Evolutionary conservation across 257 asterid species (phyloP).

Genomic region (Fraxinus pennsylvanica): DNA sequence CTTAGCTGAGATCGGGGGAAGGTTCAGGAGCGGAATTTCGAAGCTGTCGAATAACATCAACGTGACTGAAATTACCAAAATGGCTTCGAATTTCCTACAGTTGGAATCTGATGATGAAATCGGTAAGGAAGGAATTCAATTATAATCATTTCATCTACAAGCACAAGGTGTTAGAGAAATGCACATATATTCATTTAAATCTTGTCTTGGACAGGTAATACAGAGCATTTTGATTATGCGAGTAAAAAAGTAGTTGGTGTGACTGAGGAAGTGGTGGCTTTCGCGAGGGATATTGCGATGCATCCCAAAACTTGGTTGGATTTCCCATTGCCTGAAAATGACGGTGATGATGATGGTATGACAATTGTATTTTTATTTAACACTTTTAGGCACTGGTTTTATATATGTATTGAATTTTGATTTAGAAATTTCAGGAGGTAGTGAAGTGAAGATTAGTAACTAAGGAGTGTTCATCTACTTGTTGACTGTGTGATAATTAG

Average conservation of each 20-base stretch:
- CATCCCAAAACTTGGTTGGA: slow-evolving; percentile 97
- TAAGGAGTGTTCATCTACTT: not conserved
- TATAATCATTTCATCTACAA: not conserved
- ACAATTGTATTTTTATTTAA: not conserved
- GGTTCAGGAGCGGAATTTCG: slow-evolving; percentile 82
- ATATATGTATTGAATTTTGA: not conserved
- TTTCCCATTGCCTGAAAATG: slow-evolving; percentile 64
- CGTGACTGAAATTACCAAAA: slow-evolving; percentile 81
- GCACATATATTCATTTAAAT: not conserved
- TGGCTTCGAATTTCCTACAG: slow-evolving; percentile 82
- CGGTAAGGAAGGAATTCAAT: slow-evolving; percentile 24
- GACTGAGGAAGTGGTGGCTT: slow-evolving; percentile 79
- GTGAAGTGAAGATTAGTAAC: not conserved
- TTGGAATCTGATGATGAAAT: slow-evolving; percentile 75
- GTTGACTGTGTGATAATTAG: slow-evolving; percentile 8
- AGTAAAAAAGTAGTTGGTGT: slow-evolving; percentile 65
- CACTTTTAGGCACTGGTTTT: not conserved
- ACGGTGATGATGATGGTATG: slow-evolving; percentile 29
- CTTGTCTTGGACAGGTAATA: not conserved
- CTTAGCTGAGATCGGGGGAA: slow-evolving; percentile 92
- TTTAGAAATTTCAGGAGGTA: not conserved
- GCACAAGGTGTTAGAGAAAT: not conserved
- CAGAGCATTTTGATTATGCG: slow-evolving; percentile 12
- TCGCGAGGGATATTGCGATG: slow-evolving; percentile 74
- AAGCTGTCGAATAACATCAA: slow-evolving; percentile 71